phyloP scores from a whole-genome alignment of 768 basidiomycete species.

The Lactarius vividus region DNA sequence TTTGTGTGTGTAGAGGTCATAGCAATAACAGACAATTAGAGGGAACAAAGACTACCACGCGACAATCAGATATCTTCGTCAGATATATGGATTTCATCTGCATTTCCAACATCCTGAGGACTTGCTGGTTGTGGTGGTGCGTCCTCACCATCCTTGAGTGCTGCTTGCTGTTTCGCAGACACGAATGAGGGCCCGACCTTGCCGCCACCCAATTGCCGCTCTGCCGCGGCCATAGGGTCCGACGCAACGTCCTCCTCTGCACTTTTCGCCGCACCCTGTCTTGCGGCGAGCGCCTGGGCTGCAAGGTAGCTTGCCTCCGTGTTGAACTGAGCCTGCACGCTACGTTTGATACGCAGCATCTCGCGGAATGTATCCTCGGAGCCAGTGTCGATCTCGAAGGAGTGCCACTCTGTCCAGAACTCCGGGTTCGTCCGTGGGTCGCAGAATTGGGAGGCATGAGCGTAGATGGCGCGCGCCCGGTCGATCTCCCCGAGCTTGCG shows the following conservation, averaged over 20 bases:
- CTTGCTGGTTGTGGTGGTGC: not conserved
- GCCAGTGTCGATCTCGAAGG: constrained; percentile 97
- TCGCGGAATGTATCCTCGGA: constrained; percentile 98
- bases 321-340: constrained; percentile 98
- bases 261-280: constrained; percentile 51
- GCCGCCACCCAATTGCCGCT: constrained; percentile 54
- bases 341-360: constrained; percentile 94
- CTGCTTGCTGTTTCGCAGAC: constrained; percentile 55
- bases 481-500: constrained; percentile 99
- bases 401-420: constrained; percentile 98
- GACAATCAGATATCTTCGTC: constrained; percentile 54
- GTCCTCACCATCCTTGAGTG: constrained; percentile 36
- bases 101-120: constrained; percentile 44
- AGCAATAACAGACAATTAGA: constrained; percentile 9
- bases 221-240: constrained; percentile 89
- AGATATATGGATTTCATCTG: constrained; percentile 85
- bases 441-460: constrained; percentile 98
- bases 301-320: constrained; percentile 93
- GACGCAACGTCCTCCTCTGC: constrained; percentile 41
- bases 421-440: constrained; percentile 88
- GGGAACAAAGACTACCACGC: constrained; percentile 19
- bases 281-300: constrained; percentile 79
- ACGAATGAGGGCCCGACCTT: constrained; percentile 71
- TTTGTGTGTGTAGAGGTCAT: constrained; percentile 7
- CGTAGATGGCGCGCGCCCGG: constrained; percentile 92